Conservation (phyloP, 2,329 filamentous ascomycete genomes). For the Penicillium brasilianum region DNA sequence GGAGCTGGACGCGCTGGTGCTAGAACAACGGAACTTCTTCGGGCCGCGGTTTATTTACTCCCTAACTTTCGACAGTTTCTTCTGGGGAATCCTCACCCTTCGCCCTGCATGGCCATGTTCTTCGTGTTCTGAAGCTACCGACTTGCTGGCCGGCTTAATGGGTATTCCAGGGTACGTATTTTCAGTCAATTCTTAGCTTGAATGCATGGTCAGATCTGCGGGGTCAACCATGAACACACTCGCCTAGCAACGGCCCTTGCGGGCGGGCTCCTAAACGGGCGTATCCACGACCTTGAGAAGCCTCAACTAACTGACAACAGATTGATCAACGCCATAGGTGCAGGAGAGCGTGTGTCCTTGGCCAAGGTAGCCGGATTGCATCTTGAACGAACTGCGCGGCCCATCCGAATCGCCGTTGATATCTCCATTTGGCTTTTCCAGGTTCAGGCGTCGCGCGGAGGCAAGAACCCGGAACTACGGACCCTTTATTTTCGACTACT, state of each 20-base stretch:
- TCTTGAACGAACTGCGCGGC: conserved; percentile 70
- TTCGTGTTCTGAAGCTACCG: conserved; percentile 4
- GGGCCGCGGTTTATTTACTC: conserved; percentile 39
- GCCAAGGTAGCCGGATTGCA: conserved; percentile 81
- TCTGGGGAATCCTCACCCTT: conserved; percentile 5
- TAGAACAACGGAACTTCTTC: conserved; percentile 41
- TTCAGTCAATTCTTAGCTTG: neutral
- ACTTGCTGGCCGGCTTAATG: conserved; percentile 37
- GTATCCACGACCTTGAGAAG: neutral
- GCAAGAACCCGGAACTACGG: conserved; percentile 84
- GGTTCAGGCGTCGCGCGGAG: conserved; percentile 81
- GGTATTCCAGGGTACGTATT: conserved; percentile 51
- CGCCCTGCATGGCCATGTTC: conserved; percentile 17
- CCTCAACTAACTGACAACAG: conserved; percentile 54
- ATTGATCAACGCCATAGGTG: conserved; percentile 87
- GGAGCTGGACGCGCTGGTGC: conserved; percentile 10
- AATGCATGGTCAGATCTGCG: neutral
- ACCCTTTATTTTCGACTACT: conserved; percentile 92
- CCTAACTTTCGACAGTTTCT: conserved; percentile 29
- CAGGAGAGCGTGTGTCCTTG: conserved; percentile 77
- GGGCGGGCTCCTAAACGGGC: neutral
- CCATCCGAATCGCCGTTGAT: conserved; percentile 87
- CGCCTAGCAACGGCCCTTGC: conserved; percentile 14
- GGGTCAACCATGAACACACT: neutral
- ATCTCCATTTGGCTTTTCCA: conserved; percentile 98